These are phyloP conservation scores for Cnidoscolus chayamansa DNA, from an alignment of 441 rosid species.

Conservation along the genomic window DNA sequence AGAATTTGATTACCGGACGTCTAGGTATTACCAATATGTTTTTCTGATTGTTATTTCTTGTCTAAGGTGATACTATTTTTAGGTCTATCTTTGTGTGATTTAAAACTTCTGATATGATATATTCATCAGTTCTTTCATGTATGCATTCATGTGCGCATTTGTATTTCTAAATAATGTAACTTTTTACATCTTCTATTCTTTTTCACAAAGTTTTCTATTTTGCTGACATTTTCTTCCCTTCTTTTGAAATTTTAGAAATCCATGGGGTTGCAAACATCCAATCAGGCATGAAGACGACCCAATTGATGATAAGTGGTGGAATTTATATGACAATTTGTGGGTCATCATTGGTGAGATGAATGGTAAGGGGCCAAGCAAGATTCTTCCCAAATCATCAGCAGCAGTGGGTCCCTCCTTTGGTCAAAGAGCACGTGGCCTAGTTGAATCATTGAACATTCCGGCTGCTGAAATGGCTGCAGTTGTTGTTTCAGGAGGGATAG, in stretches of 20 bases:
- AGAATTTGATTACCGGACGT: slow-evolving; percentile 51
- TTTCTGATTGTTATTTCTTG: slow-evolving; percentile 18
- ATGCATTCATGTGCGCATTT: not conserved
- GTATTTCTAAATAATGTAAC: slow-evolving; percentile 21
- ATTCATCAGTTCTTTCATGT: slow-evolving; percentile 3
- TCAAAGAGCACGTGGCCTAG: slow-evolving; percentile 98
- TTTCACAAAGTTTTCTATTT: slow-evolving; percentile 3
- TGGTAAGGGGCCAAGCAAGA: slow-evolving; percentile 86
- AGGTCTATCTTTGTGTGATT: slow-evolving; percentile 12
- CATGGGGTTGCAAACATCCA: slow-evolving; percentile 39
- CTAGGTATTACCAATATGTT: slow-evolving; percentile 50
- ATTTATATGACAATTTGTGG: slow-evolving; percentile 90
- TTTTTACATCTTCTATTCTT: not conserved
- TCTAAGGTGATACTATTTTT: slow-evolving; percentile 9
- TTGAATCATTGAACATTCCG: slow-evolving; percentile 95
- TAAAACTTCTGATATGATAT: slow-evolving; percentile 6
- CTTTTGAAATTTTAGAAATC: slow-evolving; percentile 44
- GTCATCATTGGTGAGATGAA: slow-evolving; percentile 71
- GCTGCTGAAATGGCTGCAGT: slow-evolving; percentile 99
- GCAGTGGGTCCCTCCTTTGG: slow-evolving; percentile 78
- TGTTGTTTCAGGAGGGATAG: slow-evolving; percentile 97
- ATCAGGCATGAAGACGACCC: slow-evolving; percentile 42
- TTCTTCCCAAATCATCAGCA: slow-evolving; percentile 53
- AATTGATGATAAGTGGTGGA: slow-evolving; percentile 80
- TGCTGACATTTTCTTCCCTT: slow-evolving; percentile 7